These are phyloP conservation scores for Mycena galericulata DNA, from an alignment of 768 basidiomycete species.

Conservation along the genomic window DNA sequence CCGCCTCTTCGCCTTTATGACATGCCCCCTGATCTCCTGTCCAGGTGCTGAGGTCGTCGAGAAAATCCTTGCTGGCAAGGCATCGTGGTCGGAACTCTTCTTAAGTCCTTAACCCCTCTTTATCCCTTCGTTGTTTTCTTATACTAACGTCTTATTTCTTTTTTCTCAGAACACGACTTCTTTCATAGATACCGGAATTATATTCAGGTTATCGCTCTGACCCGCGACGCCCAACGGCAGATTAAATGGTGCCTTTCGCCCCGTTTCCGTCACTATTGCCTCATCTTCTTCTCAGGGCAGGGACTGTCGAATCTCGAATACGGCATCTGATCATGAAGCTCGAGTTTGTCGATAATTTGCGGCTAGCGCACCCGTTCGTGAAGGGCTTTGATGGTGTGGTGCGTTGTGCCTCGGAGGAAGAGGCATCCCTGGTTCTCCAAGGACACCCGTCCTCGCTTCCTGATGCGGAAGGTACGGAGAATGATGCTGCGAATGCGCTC, in stretches of 20 bases:
- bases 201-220: constrained; percentile 92
- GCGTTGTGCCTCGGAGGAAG: constrained; percentile 86
- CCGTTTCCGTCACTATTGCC: not conserved
- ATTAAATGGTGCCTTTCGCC: constrained; percentile 83
- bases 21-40: constrained; percentile 17
- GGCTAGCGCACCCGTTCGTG: constrained; percentile 93
- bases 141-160: no score
- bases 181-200: constrained; percentile 97
- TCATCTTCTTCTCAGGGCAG: constrained; percentile 58
- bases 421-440: constrained; percentile 86
- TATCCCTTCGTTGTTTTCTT: no score
- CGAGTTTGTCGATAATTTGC: constrained; percentile 92
- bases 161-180: constrained; percentile 98
- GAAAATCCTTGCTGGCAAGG: constrained; percentile 84
- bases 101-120: no score
- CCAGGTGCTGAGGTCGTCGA: constrained; percentile 93
- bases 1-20: not conserved
- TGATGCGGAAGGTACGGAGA: not conserved
- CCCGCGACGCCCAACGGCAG: constrained; percentile 81
- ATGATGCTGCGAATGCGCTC: not conserved
- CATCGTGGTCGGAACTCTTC: constrained; percentile 92
- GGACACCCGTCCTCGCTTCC: constrained; percentile 62
- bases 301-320: constrained; percentile 96
- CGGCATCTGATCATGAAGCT: constrained; percentile 97
- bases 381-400: constrained; percentile 92